These are phyloP conservation scores for Pyropia yezoensis DNA, from an alignment of 23 red algal species.

Conservation along the genomic window DNA sequence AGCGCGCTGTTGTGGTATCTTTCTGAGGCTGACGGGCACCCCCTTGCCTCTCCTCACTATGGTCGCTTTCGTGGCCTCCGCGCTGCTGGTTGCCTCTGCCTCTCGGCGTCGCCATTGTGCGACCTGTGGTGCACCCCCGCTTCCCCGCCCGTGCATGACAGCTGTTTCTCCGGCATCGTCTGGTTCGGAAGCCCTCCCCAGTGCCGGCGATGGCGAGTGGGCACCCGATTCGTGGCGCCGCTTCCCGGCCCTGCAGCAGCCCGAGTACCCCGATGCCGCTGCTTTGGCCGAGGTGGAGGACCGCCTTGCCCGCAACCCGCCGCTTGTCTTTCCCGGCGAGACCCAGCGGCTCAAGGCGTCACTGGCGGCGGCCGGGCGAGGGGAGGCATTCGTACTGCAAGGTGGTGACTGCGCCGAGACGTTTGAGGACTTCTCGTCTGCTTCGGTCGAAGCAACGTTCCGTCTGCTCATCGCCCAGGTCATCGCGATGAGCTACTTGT, in stretches of 20 bases:
- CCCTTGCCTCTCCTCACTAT: too few relatives aligned
- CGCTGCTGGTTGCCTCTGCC: too few relatives aligned
- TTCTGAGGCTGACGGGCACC: too few relatives aligned
- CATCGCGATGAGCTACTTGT: conserved; percentile 54
- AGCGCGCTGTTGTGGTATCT: too few relatives aligned
- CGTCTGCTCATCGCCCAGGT: conserved; percentile 61
- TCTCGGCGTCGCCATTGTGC: too few relatives aligned
- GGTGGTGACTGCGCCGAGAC: conserved; percentile 79
- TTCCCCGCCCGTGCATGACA: too few relatives aligned
- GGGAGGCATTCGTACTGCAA: conserved; percentile 77
- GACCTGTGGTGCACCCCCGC: too few relatives aligned
- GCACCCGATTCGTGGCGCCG: conserved; percentile 48
- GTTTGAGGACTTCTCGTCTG: conserved; percentile 32
- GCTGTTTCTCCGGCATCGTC: too few relatives aligned
- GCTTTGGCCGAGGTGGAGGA: conserved; percentile 34
- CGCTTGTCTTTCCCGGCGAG: conserved; percentile 65
- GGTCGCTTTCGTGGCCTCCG: too few relatives aligned
- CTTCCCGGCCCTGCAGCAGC: conserved; percentile 51
- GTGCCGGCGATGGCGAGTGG: conserved; percentile 10
- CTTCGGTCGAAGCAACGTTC: conserved; percentile 38
- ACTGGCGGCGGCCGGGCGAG: conserved; percentile 37
- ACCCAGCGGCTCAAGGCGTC: conserved; percentile 26
- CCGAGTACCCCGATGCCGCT: conserved; percentile 61
- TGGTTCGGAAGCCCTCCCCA: too few relatives aligned
- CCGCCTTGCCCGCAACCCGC: conserved; percentile 43